Conservation (phyloP, 257 asterid genomes). For the Plectranthus barbatus region DNA sequence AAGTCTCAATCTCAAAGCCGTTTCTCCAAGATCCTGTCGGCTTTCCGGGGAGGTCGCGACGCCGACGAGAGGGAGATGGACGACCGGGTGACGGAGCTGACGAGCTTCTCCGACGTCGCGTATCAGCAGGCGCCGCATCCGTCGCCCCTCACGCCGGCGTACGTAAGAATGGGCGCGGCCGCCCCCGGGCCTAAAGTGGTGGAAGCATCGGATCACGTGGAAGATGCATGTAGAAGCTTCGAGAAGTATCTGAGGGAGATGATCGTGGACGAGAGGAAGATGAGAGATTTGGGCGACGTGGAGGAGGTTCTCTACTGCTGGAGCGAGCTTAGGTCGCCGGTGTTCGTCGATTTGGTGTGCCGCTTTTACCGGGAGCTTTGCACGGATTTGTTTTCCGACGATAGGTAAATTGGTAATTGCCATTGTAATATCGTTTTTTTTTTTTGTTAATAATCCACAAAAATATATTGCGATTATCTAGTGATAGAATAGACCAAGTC, state of each 20-base stretch:
- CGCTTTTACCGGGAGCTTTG: constrained; percentile 66
- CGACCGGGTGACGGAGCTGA: constrained; percentile 35
- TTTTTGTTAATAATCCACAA: too few species aligned
- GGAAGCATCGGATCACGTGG: constrained; percentile 25
- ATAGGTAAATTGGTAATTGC: too few species aligned
- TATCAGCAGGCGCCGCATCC: constrained; percentile 45
- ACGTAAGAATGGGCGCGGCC: constrained; percentile 24
- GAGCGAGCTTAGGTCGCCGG: constrained; percentile 50
- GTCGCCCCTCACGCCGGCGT: constrained; percentile 72
- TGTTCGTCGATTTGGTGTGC: constrained; percentile 53
- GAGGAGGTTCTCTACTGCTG: constrained; percentile 70
- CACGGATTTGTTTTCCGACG: constrained; percentile 41
- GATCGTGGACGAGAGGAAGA: constrained; percentile 65
- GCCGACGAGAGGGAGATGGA: constrained; percentile 20
- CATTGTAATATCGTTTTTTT: too few species aligned
- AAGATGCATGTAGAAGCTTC: constrained; percentile 67
- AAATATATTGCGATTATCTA: too few species aligned
- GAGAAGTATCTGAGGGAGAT: constrained; percentile 60
- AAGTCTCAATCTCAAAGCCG: constrained; percentile 1
- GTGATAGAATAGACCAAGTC: too few species aligned
- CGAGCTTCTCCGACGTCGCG: constrained; percentile 38
- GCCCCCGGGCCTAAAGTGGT: not conserved
- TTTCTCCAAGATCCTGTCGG: constrained; percentile 9
- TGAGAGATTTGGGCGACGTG: constrained; percentile 48
- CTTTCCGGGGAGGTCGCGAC: constrained; percentile 20